phyloP scores from a whole-genome alignment of 2,329 filamentous ascomycete species.

The Exophiala dermatitidis region DNA sequence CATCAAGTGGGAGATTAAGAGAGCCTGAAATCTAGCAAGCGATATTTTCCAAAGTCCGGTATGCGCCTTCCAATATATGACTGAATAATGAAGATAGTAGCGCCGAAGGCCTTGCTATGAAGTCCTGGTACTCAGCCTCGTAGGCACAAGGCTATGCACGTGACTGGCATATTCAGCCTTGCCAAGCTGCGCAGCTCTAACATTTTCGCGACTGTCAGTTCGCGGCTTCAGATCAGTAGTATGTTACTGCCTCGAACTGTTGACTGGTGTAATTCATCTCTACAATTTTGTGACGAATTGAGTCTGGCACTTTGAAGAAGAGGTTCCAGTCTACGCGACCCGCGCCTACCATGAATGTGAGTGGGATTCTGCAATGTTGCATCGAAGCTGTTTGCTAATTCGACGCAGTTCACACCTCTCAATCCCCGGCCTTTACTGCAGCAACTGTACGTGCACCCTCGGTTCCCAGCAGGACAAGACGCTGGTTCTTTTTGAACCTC shows the following conservation, averaged over 20 bases:
- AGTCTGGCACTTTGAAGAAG: neutral
- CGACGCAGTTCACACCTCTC: conserved; percentile 69
- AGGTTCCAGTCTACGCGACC: neutral
- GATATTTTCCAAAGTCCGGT: no score
- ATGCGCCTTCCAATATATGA: neutral
- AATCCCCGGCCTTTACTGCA: conserved; percentile 97
- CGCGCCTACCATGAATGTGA: conserved; percentile 36
- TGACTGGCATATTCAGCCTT: neutral
- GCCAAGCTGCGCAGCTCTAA: conserved; percentile 8
- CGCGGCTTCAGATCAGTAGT: neutral
- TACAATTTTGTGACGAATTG: neutral
- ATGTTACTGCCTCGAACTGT: neutral
- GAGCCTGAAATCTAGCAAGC: conserved; percentile 45
- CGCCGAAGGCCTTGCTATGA: no score
- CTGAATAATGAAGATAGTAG: no score
- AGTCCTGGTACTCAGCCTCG: neutral
- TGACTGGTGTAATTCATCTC: neutral
- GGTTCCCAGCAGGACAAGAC: neutral
- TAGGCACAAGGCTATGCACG: conserved; percentile 6
- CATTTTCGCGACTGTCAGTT: conserved; percentile 2
- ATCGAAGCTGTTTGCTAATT: conserved; percentile 23
- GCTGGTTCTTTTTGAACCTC: no score
- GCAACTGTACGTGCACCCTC: conserved; percentile 60
- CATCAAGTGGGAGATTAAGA: conserved; percentile 74
- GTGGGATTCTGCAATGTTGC: conserved; percentile 6